A percentile compares a stretch with the other conserved stretches of the same genome.
Evolutionary conservation across 352 stramenopile species (phyloP).

Genomic region (Pythium plurisporium): DNA sequence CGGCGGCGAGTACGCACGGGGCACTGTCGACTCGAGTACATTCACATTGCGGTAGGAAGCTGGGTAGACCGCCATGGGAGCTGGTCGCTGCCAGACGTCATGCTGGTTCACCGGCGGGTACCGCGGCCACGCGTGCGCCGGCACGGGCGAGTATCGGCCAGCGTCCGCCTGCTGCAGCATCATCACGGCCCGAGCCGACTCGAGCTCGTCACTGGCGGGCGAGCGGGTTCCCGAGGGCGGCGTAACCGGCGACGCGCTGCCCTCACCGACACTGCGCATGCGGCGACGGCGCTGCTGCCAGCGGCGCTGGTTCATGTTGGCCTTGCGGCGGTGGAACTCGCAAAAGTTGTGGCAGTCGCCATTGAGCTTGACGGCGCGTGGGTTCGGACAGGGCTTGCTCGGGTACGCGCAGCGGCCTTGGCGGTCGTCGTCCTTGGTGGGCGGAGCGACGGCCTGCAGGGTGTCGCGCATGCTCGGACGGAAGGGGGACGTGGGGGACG

Average conservation of each 20-base stretch:
- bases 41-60: too few species aligned
- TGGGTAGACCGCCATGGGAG: neutral
- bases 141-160: conserved; percentile 7
- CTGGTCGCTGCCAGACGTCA: neutral
- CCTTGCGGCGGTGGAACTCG: conserved; percentile 30
- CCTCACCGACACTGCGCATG: conserved; percentile 5
- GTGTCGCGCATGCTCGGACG: conserved; percentile 18
- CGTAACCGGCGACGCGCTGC: neutral
- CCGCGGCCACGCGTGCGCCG: conserved; percentile 6
- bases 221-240: neutral
- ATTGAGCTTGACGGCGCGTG: conserved; percentile 35
- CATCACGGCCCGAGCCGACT: conserved; percentile 15
- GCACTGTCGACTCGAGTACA: conserved; percentile 3
- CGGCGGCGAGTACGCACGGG: neutral
- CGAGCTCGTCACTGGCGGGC: conserved; percentile 5
- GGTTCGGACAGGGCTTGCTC: conserved; percentile 30
- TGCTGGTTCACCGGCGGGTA: neutral
- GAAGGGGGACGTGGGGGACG: neutral
- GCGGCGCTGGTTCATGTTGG: conserved; percentile 38
- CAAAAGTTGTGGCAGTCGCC: conserved; percentile 36
- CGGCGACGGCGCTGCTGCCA: conserved; percentile 27
- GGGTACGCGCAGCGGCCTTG: conserved; percentile 26
- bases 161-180: conserved; percentile 12
- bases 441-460: conserved; percentile 1
- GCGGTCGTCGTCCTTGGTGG: conserved; percentile 2